Conservation (phyloP, 1,284 basidiomycete genomes). For the Boletus nobilissimus region DNA sequence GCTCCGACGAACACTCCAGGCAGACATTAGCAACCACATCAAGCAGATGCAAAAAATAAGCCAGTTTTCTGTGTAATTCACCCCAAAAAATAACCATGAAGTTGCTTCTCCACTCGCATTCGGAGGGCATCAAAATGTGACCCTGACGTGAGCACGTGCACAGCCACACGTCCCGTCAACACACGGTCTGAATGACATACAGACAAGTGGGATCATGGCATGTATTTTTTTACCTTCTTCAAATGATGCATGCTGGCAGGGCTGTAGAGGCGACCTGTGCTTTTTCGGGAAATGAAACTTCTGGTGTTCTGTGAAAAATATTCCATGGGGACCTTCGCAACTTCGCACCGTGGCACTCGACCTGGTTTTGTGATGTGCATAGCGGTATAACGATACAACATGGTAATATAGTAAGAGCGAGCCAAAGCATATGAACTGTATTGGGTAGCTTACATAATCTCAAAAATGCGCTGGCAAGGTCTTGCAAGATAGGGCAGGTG, state of each 20-base stretch:
- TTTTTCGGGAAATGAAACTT: conserved; percentile 28
- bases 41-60: conserved; percentile 72
- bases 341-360: background rate
- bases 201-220: conserved; percentile 13
- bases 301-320: conserved; percentile 17
- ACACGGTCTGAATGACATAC: conserved; percentile 13
- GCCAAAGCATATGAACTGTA: conserved; percentile 25
- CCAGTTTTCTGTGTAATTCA: conserved; percentile 33
- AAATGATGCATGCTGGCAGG: conserved; percentile 33
- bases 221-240: conserved; percentile 8
- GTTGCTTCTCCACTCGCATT: background rate
- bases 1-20: conserved; percentile 61
- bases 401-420: conserved; percentile 26
- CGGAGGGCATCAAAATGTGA: background rate
- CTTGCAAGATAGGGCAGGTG: too few species aligned
- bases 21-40: conserved; percentile 67
- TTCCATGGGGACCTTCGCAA: background rate
- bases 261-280: conserved; percentile 19
- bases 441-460: too few species aligned
- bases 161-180: conserved; percentile 7
- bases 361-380: conserved; percentile 5
- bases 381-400: conserved; percentile 37
- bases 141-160: conserved; percentile 2
- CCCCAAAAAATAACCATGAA: background rate
- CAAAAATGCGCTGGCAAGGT: too few species aligned